A percentile compares a stretch with the other conserved stretches of the same genome.
phyloP scores from a whole-genome alignment of 2,329 filamentous ascomycete genomes.

The Periconia sp. region DNA sequence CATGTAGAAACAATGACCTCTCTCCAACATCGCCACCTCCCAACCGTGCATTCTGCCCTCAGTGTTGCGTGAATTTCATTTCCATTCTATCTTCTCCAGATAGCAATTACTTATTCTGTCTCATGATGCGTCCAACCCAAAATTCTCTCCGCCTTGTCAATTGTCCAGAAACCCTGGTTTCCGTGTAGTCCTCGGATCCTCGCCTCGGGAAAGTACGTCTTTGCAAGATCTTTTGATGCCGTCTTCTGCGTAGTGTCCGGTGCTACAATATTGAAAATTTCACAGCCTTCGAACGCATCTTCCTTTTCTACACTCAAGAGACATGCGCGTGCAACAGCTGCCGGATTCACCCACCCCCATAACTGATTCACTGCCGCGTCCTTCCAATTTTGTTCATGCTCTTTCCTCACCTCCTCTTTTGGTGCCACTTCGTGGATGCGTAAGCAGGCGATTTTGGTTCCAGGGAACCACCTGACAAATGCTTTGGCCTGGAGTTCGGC shows the following conservation, averaged over 20 bases:
- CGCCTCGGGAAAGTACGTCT: conserved; percentile 26
- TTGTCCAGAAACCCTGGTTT: conserved; percentile 26
- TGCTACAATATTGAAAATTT: conserved; percentile 42
- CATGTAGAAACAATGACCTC: too few species aligned
- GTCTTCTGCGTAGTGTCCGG: conserved; percentile 30
- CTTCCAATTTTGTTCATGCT: conserved; percentile 40
- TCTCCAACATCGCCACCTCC: too few species aligned
- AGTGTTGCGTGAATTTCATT: too few species aligned
- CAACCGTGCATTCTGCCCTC: too few species aligned
- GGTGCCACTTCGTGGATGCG: conserved; percentile 43
- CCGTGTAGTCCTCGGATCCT: conserved; percentile 21
- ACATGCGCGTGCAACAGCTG: conserved; percentile 41
- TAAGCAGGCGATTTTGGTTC: conserved; percentile 42
- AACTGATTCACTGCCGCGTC: conserved; percentile 38
- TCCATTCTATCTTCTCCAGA: too few species aligned
- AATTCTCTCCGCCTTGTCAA: conserved; percentile 22
- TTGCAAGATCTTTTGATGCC: conserved; percentile 19
- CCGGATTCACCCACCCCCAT: conserved; percentile 42
- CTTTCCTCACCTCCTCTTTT: conserved; percentile 29
- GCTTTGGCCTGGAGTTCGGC: conserved; percentile 38
- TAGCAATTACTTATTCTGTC: conserved; percentile 9
- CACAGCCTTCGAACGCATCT: conserved; percentile 33
- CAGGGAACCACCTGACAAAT: conserved; percentile 42
- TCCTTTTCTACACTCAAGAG: conserved; percentile 35
- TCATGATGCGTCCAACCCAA: conserved; percentile 28